Evolutionary conservation across 176 grass and related monocot species (phyloP), one percentile per base, ranked within the genome.

Genomic region (Juncus inflexus): DNA sequence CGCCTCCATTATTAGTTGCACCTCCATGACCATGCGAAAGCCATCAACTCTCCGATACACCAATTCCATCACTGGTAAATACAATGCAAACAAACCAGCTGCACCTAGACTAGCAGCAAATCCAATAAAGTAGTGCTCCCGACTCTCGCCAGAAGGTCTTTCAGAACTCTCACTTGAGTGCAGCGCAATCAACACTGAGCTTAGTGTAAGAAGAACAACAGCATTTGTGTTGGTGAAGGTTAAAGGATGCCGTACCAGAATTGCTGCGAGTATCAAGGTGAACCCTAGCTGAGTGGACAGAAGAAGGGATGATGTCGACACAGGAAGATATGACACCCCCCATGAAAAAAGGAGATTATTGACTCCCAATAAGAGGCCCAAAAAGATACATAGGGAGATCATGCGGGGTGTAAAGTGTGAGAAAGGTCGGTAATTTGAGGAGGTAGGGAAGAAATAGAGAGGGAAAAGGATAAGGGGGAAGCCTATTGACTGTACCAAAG

Each of bases 321-420:
- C 85, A 0, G 87, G 92, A 1, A 91, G 84, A 64, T 89, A 77
- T 16, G 92, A 89, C 2, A 84, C 56, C 40, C 92, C 90, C 79
- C 84, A 97, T 6, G 92, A 86, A 70, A 97, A 81, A 5, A 97
- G 74, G 38, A 97, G 72, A 69, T 97, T 91, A 70, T 86, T 97
- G 67, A 75, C 82, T 38, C 87, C 85, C 70, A 91, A 70, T 12
- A 97, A 62, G 3, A 78, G 77, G 61, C 92, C 87, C 36, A 97
- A 67, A 58, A 89, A 35, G n/a, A 91, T 4, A 70, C 87, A 91
- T 0, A 65, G 67, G 28, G 14, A 15, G 52, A 91, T 19, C 37
- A 91, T 52, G 58, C 87, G 67, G 2, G 74, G 77, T 5, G 82
- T 83, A 67, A 91, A 84, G 61, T 47, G 79, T 11, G 58, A 7